Percentiles rank a stretch among this genome's conserved stretches.
Conservation (phyloP, 73 alveolate species). For the Effrenium voratum region DNA sequence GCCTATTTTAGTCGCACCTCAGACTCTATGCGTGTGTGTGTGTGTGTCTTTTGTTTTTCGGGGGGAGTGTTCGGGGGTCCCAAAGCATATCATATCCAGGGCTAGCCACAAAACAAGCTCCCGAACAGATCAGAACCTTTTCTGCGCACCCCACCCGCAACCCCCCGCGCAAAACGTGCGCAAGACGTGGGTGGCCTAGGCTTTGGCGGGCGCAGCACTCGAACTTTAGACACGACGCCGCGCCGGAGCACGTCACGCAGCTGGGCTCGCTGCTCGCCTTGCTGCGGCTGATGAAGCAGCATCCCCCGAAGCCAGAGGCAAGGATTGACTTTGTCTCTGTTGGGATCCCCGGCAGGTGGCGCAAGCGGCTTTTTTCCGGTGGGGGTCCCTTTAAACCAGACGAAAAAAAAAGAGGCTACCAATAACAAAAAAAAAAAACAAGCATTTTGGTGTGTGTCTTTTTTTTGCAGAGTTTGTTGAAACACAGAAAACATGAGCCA, state of each 20-base stretch:
- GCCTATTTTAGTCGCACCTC: not conserved
- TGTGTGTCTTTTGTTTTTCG: not conserved
- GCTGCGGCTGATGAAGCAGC: conserved; percentile 27
- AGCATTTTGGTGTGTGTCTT: no score
- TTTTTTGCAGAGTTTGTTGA: no score
- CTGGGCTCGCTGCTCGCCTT: conserved; percentile 26
- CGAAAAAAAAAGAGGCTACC: no score
- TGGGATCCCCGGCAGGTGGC: no score
- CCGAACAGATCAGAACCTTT: not conserved
- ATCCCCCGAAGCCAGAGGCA: not conserved
- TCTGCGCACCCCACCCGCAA: not conserved
- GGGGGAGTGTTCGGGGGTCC: not conserved
- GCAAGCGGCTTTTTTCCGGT: no score
- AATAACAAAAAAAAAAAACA: no score
- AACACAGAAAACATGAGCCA: no score
- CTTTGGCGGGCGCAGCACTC: conserved; percentile 78
- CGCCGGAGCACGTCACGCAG: not conserved
- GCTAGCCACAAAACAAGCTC: not conserved
- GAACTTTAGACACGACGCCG: not conserved
- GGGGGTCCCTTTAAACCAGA: no score
- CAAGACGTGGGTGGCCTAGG: not conserved
- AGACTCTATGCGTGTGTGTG: not conserved
- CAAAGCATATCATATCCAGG: not conserved
- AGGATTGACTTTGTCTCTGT: no score
- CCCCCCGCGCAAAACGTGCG: not conserved